Conservation (phyloP, 192 early-diverging fungal species). For the Spinellus fusiger region DNA sequence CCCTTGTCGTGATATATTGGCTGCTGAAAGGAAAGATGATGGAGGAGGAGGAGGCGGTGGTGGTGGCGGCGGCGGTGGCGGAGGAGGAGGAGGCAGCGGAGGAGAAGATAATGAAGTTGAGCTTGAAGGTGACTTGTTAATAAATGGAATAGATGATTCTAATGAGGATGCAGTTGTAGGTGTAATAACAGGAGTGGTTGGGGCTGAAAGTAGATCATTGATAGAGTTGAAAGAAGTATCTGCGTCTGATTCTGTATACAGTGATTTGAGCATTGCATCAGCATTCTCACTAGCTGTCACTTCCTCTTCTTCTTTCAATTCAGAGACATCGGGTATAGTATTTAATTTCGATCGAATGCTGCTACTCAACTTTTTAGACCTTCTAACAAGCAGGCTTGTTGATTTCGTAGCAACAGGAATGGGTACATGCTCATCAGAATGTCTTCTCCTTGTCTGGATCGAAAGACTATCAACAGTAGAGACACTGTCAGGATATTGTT, state of each 20-base stretch:
- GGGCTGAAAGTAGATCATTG: constrained; percentile 12
- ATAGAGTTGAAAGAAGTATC: not conserved
- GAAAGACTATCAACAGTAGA: not conserved
- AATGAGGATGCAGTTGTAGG: not conserved
- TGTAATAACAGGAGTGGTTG: constrained; percentile 30
- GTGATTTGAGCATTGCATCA: not conserved
- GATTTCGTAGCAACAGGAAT: not conserved
- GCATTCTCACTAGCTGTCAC: not conserved
- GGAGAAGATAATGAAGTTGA: constrained; percentile 20
- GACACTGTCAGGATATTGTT: not conserved
- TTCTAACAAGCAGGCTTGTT: not conserved
- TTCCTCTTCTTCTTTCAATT: not conserved
- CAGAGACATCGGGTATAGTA: not conserved
- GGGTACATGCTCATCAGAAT: not conserved
- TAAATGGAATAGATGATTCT: not conserved
- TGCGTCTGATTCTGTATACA: not conserved
- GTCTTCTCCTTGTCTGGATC: not conserved
- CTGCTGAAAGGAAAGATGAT: constrained; percentile 15
- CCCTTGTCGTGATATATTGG: too few relatives aligned
- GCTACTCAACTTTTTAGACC: not conserved
- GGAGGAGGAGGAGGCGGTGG: constrained; percentile 23
- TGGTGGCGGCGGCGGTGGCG: not conserved
- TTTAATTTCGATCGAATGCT: not conserved
- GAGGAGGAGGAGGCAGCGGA: constrained; percentile 12
- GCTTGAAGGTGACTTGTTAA: constrained; percentile 2